These are phyloP conservation scores for Suhomyces canberraensis DNA, from an alignment of 805 yeast genomes.

Conservation along the genomic window DNA sequence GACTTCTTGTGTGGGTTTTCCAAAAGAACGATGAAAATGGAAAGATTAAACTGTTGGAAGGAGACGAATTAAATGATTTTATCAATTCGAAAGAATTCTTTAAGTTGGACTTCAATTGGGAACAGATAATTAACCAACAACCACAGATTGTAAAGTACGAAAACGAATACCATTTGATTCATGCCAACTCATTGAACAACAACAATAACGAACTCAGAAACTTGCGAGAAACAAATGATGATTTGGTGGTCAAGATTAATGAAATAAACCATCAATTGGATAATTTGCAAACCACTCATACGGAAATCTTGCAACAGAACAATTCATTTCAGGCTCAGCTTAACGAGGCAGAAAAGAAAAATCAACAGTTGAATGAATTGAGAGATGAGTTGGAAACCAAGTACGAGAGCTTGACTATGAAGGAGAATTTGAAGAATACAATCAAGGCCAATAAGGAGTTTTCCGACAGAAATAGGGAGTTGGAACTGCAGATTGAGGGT, in stretches of 20 bases:
- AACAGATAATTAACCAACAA: constrained; percentile 6
- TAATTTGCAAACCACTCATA: constrained; percentile 31
- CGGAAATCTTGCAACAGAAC: constrained; percentile 35
- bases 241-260: constrained; percentile 23
- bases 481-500: constrained; percentile 31
- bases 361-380: constrained; percentile 5
- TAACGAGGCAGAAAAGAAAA: constrained; percentile 7
- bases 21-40: constrained; percentile 5
- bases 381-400: constrained; percentile 10
- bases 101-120: constrained; percentile 9
- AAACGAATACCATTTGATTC: constrained; percentile 36
- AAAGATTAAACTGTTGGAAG: constrained; percentile 17
- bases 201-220: constrained; percentile 37
- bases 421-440: constrained; percentile 18
- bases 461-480: constrained; percentile 18
- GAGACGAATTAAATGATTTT: constrained; percentile 23
- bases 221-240: constrained; percentile 36
- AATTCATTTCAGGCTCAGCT: constrained; percentile 19
- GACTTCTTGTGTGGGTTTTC: constrained; percentile 26
- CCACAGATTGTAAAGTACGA: constrained; percentile 31
- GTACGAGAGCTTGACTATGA: constrained; percentile 17
- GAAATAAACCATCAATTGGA: constrained; percentile 27
- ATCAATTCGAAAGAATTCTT: constrained; percentile 18
- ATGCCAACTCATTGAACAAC: constrained; percentile 35
- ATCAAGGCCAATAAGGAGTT: constrained; percentile 38